Base-by-base conservation (phyloP, 345 rosid genomes). In the Isatis tinctoria region DNA sequence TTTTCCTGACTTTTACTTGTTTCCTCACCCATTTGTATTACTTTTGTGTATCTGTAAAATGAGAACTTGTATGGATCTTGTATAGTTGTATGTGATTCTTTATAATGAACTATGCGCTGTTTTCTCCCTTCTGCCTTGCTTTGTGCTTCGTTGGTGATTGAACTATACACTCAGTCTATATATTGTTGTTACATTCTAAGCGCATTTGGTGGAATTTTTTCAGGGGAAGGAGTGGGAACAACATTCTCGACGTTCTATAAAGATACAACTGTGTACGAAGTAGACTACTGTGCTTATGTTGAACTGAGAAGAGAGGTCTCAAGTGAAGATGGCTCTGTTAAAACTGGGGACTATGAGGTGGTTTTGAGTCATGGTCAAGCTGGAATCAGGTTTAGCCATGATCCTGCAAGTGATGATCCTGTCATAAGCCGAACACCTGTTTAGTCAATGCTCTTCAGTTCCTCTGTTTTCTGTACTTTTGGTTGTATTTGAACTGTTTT, bases 161-260 rank as follows among this genome's bases (percentile, higher is more conserved):
- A 48, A 20, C 53, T 18, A 48, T 18, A 9, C 4, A 32, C 33
- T 30, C 48, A 0, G 26, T 47, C 58, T 53, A 22, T 4, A 8
- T 67, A 3, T 4, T 32, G 24, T 16, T 1, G 28, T 16, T 2
- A 17, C 2, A 26, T 33, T 65, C 17, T 65, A 26, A 56, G 58
- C 35, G 20, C 36, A 1, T 37, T 41, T 59, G 10, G 47, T 72
- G 70, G 13, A 40, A 14, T 14, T 28, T 14, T 28, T 69, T 63
- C 85, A 92, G 97, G 97, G 73, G 97, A 92, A 83, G 97, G 90
- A 72, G 97, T 92, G n/a, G 92, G 91, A 18, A 84, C 87, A 37
- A 81, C 90, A 0, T 82, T 92, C 51, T 87, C 91, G 6, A 84
- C 86, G 5, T 87, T 85, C 57, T 61, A 77, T 80, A 79, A 81